Base-by-base conservation (phyloP, 768 basidiomycete species). In the Phylloporus sp. region DNA sequence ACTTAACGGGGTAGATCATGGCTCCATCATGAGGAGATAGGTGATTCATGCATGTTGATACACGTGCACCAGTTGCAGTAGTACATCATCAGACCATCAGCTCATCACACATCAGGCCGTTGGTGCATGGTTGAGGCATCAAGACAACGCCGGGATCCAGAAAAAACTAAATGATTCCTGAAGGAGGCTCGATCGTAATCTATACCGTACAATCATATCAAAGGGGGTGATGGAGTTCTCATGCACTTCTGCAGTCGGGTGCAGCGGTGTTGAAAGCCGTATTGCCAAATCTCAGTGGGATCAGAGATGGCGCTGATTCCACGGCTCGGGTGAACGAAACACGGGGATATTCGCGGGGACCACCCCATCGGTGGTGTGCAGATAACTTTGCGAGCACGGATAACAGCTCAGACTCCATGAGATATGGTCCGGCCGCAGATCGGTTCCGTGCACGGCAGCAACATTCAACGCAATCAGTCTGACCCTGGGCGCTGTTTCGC, bases 151-250 rank as follows among this genome's bases (percentile, higher is more conserved):
- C 64, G 52, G 49, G 54, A 66, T 66, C 54, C 45, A 56, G 38
- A 15, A 51, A 46, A 54, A 59, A 63, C 43, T 29, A 20, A 47
- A 61, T 62, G 36, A 54, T 46, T 23, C 64, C 61, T 54, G 49
- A 55, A 51, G 43, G 41, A 26, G 51, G 44, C 24, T 34, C 49
- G 58, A 65, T 63, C 45, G 53, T 56, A 60, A 62, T 65, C 55
- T 59, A 20, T 59, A 45, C 44, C 55, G 60, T 53, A 55, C 48
- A 60, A 60, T 57, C 60, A 49, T 57, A 55, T 59, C 58, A 60
- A 47, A 41, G 27, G 24, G 38, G 38, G 46, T 27, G 49, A 50
- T 53, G 50, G 54, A 26, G 26, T 53, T 69, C 65, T 58, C 65
- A 67, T 63, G 62, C 26, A 57, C 36, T 55, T 53, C 55, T 61